A percentile compares a stretch with the other conserved stretches of the same genome.
These are phyloP conservation scores for Colletotrichum sp. DNA, from an alignment of 2,329 filamentous ascomycete species.

Conservation along the genomic window DNA sequence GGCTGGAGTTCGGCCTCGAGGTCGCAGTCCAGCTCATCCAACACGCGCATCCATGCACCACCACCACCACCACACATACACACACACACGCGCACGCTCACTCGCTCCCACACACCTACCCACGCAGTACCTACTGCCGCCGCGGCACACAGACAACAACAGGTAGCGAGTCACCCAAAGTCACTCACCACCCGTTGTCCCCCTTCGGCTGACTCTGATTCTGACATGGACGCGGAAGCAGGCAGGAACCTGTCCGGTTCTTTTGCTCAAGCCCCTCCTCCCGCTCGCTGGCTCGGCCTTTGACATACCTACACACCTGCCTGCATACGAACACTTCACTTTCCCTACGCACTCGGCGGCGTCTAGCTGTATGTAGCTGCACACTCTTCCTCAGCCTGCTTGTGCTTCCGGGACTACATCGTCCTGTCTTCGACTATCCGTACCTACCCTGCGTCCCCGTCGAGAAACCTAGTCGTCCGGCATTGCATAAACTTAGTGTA, in stretches of 20 bases:
- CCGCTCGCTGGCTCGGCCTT: not conserved
- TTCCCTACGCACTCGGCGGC: not conserved
- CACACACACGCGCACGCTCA: not conserved
- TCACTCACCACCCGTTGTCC: not conserved
- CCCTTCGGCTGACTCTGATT: not conserved
- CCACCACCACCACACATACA: not conserved
- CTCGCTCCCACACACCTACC: not conserved
- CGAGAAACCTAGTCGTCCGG: not conserved
- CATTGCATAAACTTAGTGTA: not conserved
- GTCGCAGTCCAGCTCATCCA: not conserved
- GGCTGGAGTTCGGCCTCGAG: not conserved
- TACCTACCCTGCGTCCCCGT: not conserved
- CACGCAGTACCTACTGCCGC: not conserved
- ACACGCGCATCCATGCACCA: not conserved
- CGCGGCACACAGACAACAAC: not conserved
- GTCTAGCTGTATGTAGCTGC: not conserved
- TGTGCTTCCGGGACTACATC: not conserved
- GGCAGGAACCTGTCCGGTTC: not conserved
- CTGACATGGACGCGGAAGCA: not conserved
- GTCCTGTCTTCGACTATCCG: not conserved
- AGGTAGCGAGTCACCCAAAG: not conserved
- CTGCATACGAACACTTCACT: not conserved
- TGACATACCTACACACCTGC: not conserved
- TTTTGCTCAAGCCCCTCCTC: not conserved
- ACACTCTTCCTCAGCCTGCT: not conserved